Evolutionary conservation across 2,329 filamentous ascomycete genomes (phyloP), one percentile per base, ranked within the genome.

Genomic region (Xylaria sp.): DNA sequence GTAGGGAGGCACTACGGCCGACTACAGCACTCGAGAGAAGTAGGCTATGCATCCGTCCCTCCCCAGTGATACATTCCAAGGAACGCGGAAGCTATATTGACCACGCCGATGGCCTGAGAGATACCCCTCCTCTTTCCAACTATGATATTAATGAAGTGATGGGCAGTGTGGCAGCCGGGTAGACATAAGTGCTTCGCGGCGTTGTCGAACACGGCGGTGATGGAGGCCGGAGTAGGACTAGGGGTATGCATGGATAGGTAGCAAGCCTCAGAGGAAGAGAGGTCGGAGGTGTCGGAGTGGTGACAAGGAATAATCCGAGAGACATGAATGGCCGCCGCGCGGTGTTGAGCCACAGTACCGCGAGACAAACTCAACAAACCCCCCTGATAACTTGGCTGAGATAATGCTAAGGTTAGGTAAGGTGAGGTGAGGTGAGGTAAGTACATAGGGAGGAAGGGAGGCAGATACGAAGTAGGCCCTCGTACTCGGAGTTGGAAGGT

Each of bases 281-380:
- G 43, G 54, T 66, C 71, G 71, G 68, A 62, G 60, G 41, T 56
- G 43, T 59, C 69, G 74, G 74, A 75, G 65, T 51, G 64, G 67
- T 72, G 69, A 69, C 69, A 67, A 60, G 64, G 64, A 67, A 72
- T 72, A 73, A 75, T 72, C 71, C 58, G 70, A 67, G 68, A 55
- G 63, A 68, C 41, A 57, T 71, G 69, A 72, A 62, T 74, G 72
- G 74, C 13, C 48, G 39, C 52, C 43, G 43, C 31, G 41, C 28
- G 20, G 43, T 66, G 57, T 63, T 52, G 55, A 46, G 46, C 63
- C 54, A 55, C 46, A 28, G 62, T 39, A 20, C 28, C 57, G 62
- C 68, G 43, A 48, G 39, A 46, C 61, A 25, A 54, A 58, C 54
- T 48, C 49, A 43, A 43, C 39, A 36, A 58, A 58, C 28, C 65